Conservation (phyloP, 306 rosid species). For the Cotoneaster glaucophyllus region DNA sequence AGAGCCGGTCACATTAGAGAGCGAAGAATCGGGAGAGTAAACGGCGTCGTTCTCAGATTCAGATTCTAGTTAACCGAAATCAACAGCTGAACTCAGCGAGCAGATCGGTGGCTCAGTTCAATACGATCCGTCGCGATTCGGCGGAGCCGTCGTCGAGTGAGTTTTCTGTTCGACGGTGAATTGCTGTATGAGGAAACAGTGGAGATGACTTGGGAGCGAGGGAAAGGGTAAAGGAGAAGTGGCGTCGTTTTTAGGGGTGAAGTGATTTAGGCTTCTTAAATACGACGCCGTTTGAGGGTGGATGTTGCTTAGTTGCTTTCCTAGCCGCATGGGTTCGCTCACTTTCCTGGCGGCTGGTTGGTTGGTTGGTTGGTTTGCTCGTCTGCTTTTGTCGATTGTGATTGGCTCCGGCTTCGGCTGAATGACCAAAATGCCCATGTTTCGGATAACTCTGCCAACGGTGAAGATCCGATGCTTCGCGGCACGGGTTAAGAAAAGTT, state of each 20-base stretch:
- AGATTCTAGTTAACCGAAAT: not conserved
- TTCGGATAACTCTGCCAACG: not conserved
- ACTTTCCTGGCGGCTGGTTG: slow-evolving; percentile 10
- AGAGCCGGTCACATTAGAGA: slow-evolving; percentile 34
- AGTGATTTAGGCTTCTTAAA: not conserved
- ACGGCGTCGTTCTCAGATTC: not conserved
- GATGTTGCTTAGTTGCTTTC: slow-evolving; percentile 6
- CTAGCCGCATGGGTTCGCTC: not conserved
- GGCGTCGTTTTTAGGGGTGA: slow-evolving; percentile 13
- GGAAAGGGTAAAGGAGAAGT: not conserved
- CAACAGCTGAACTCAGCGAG: not conserved
- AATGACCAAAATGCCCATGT: not conserved
- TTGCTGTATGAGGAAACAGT: not conserved
- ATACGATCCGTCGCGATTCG: slow-evolving; percentile 17
- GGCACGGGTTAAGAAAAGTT: not conserved
- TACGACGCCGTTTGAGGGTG: slow-evolving; percentile 28
- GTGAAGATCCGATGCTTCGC: not conserved
- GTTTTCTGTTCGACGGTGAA: slow-evolving; percentile 19
- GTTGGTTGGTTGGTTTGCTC: not conserved
- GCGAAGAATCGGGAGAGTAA: not conserved
- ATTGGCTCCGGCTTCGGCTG: not conserved
- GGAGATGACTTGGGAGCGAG: slow-evolving; percentile 1
- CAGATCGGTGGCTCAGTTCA: slow-evolving; percentile 2
- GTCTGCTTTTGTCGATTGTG: slow-evolving; percentile 2
- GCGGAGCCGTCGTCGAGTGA: not conserved